Conservation (phyloP, 768 basidiomycete species). For the Termitomyces sp. region DNA sequence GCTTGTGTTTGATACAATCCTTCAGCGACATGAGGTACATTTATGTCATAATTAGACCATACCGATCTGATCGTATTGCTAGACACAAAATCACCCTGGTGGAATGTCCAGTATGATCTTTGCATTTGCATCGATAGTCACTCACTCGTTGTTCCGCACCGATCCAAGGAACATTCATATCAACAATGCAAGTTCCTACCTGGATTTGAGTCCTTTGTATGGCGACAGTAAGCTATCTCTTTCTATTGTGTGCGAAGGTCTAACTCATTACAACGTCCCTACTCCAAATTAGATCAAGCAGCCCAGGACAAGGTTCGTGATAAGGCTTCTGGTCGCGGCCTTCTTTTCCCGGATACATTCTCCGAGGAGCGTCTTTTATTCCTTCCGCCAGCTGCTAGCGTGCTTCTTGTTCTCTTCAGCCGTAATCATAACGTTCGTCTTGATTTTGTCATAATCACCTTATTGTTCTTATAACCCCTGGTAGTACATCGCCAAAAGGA, state of each 20-base stretch:
- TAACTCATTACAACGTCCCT: too few relatives aligned
- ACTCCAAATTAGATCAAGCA: slow-evolving; percentile 25
- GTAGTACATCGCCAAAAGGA: slow-evolving; percentile 46
- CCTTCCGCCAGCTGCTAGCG: slow-evolving; percentile 50
- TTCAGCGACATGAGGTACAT: slow-evolving; percentile 34
- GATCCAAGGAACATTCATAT: slow-evolving; percentile 35
- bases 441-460: too few relatives aligned
- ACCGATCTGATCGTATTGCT: background rate
- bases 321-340: slow-evolving; percentile 43
- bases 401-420: slow-evolving; percentile 50
- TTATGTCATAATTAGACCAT: slow-evolving; percentile 14
- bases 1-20: slow-evolving; percentile 58
- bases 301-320: slow-evolving; percentile 42
- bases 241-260: too few relatives aligned
- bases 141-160: slow-evolving; percentile 53
- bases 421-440: slow-evolving; percentile 54
- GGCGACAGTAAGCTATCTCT: slow-evolving; percentile 39
- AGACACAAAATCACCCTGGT: slow-evolving; percentile 36
- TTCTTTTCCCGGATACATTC: slow-evolving; percentile 51
- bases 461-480: too few relatives aligned
- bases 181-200: slow-evolving; percentile 53
- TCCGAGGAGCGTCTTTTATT: slow-evolving; percentile 48
- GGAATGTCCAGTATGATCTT: slow-evolving; percentile 64
- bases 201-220: slow-evolving; percentile 55
- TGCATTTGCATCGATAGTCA: slow-evolving; percentile 49